A percentile compares a stretch with the other conserved stretches of the same genome.
These are phyloP conservation scores for Lactarius evosmus DNA, from an alignment of 768 basidiomycete genomes.

Conservation along the genomic window DNA sequence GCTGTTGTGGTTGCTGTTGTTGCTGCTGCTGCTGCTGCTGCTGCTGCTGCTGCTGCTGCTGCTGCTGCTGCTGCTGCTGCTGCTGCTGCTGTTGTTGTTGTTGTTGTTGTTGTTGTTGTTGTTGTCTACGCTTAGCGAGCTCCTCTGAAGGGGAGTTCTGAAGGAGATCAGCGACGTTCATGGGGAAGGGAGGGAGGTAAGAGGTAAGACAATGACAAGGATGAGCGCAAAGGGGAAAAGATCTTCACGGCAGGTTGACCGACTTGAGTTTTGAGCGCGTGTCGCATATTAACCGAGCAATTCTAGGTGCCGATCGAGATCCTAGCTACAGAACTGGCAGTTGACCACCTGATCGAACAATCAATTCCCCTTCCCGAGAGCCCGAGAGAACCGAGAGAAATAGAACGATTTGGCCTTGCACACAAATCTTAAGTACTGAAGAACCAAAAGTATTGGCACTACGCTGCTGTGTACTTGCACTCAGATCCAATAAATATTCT, in stretches of 20 bases:
- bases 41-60: conserved; percentile 15
- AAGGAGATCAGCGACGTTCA: conserved; percentile 69
- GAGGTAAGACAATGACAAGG: not conserved
- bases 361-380: too few species aligned
- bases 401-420: too few species aligned
- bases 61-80: conserved; percentile 31
- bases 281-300: not conserved
- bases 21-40: conserved; percentile 32
- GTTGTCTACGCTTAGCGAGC: conserved; percentile 35
- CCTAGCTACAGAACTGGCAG: too few species aligned
- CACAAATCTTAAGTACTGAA: too few species aligned
- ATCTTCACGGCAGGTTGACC: not conserved
- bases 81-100: conserved; percentile 20
- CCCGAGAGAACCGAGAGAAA: too few species aligned
- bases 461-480: too few species aligned
- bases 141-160: conserved; percentile 69
- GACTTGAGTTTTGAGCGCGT: not conserved
- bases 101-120: conserved; percentile 28
- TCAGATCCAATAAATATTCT: too few species aligned
- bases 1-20: conserved; percentile 27
- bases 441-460: too few species aligned
- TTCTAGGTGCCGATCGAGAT: not conserved
- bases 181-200: conserved; percentile 31
- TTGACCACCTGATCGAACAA: not conserved
- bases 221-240: not conserved